A percentile compares a stretch with the other conserved stretches of the same genome.
Conservation (phyloP, 164 flowering plant species). For the Berberis vulgaris region DNA sequence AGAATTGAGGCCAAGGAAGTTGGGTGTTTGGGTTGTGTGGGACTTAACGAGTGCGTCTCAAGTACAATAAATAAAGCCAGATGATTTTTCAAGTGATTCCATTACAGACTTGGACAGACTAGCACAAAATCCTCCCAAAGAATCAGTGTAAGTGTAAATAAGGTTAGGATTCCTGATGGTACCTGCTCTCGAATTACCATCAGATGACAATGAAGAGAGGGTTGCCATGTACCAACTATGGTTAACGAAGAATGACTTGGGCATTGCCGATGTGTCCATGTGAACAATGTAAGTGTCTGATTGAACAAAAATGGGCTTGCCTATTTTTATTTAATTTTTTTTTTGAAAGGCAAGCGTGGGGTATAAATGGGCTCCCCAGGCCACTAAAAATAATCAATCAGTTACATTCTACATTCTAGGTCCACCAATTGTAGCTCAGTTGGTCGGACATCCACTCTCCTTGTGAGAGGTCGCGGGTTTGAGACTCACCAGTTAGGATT, state of each 20-base stretch:
- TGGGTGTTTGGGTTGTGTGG: conserved; percentile 6
- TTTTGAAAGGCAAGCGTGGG: too few species aligned
- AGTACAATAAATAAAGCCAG: conserved; percentile 1
- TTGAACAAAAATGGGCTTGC: too few species aligned
- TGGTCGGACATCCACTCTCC: too few species aligned
- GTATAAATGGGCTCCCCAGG: too few species aligned
- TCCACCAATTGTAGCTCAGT: too few species aligned
- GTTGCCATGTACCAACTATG: conserved; percentile 9
- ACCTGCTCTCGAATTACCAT: background rate
- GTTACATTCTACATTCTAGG: too few species aligned
- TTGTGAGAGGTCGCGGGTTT: too few species aligned
- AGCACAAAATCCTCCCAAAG: conserved; percentile 5
- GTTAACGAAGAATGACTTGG: conserved; percentile 3
- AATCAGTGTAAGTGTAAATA: conserved; percentile 1
- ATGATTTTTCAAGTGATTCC: background rate
- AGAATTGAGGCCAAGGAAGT: conserved; percentile 13
- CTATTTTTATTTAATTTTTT: too few species aligned
- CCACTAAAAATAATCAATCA: too few species aligned
- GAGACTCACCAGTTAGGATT: too few species aligned
- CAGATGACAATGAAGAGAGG: conserved; percentile 4
- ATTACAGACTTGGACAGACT: conserved; percentile 4
- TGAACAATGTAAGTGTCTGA: conserved; percentile 10
- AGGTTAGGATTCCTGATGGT: background rate
- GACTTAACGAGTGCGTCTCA: conserved; percentile 1
- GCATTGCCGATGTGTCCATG: conserved; percentile 16